Base-by-base conservation (phyloP, 2,329 filamentous ascomycete genomes). In the Orbilia oligospora region DNA sequence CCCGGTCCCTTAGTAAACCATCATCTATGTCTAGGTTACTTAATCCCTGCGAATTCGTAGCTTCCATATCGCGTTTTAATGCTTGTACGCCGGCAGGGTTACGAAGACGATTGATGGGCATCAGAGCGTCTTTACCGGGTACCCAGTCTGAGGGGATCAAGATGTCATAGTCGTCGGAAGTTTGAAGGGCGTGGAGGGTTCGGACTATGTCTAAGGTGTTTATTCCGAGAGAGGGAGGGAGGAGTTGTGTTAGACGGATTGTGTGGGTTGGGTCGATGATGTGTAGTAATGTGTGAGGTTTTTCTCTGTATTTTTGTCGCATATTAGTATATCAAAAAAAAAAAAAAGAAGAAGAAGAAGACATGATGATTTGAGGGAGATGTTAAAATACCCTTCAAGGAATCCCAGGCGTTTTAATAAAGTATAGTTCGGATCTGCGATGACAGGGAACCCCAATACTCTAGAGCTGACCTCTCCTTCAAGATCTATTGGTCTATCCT, bases 181-280 rank as follows among this genome's bases (percentile, higher is more conserved):
- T 72, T 53, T 78, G 75, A 4, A 78, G 38, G 14, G 75, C 75
- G 48, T 78, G 68, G 5, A 78, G 33, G 18, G 41, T 72, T 30
- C 75, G 51, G 18, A 78, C 36, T 44, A 69, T 55, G n/a, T 78
- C 75, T 12, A 78, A 63, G 5, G 71, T 68, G 20, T 78, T 78
- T 56, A 78, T 65, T 0, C 75, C 75, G 36, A 78, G 55, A 2
- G 53, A 24, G 0, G 55, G 53, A 0, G 75, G 75, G 1, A 78
- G 51, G 8, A 69, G 27, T 6, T 66, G 44, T n/a, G 75, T 78
- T 16, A 69, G 38, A 2, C 68, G 68, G 46, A 78, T 61, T 12
- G 56, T 78, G 16, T 72, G n/a, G 6, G 67, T 70, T 20, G 75
- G 75, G 10, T 63, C 69, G 24, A 78, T 46, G 18, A 78, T 68